Percentiles rank a stretch among this genome's conserved stretches.
Evolutionary conservation across 1,284 basidiomycete genomes (phyloP).

Genomic region (Coniferiporia sulphurascens): DNA sequence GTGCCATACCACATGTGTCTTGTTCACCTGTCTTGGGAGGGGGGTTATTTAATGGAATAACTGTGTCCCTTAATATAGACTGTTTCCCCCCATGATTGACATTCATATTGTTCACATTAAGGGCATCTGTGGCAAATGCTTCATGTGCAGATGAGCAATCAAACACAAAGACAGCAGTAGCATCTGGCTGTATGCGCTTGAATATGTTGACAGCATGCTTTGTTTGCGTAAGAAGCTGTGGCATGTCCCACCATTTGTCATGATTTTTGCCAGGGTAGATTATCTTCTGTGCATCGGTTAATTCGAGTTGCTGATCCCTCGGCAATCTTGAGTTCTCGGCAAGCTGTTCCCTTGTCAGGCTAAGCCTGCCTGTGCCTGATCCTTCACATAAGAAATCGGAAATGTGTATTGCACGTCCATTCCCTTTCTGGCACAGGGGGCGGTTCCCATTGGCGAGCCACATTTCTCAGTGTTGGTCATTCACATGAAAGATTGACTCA

Average conservation of each 20-base stretch:
- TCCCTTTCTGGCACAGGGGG: slow-evolving; percentile 25
- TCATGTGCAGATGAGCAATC: slow-evolving; percentile 23
- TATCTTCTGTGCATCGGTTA: slow-evolving; percentile 16
- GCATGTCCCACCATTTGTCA: slow-evolving; percentile 21
- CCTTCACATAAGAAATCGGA: slow-evolving; percentile 27
- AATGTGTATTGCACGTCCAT: slow-evolving; percentile 25
- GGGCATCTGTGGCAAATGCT: slow-evolving; percentile 21
- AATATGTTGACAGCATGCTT: slow-evolving; percentile 16
- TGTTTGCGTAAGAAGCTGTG: slow-evolving; percentile 17
- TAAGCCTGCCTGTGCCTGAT: slow-evolving; percentile 20
- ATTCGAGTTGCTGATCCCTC: slow-evolving; percentile 11
- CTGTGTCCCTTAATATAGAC: slow-evolving; percentile 16
- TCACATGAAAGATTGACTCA: slow-evolving; percentile 24
- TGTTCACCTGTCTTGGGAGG: slow-evolving; percentile 5
- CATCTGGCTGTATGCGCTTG: slow-evolving; percentile 15
- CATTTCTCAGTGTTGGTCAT: slow-evolving; percentile 20
- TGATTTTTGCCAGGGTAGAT: slow-evolving; percentile 22
- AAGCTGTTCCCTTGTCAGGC: slow-evolving; percentile 20
- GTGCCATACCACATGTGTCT: slow-evolving; percentile 13
- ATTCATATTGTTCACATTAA: slow-evolving; percentile 24
- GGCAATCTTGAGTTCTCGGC: slow-evolving; percentile 19
- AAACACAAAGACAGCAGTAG: slow-evolving; percentile 20
- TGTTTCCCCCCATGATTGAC: slow-evolving; percentile 23
- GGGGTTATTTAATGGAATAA: slow-evolving; percentile 21
- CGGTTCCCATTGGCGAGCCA: slow-evolving; percentile 25